These are phyloP conservation scores for Ampelomyces quisqualis DNA, from an alignment of 2,329 filamentous ascomycete species.

Conservation along the genomic window DNA sequence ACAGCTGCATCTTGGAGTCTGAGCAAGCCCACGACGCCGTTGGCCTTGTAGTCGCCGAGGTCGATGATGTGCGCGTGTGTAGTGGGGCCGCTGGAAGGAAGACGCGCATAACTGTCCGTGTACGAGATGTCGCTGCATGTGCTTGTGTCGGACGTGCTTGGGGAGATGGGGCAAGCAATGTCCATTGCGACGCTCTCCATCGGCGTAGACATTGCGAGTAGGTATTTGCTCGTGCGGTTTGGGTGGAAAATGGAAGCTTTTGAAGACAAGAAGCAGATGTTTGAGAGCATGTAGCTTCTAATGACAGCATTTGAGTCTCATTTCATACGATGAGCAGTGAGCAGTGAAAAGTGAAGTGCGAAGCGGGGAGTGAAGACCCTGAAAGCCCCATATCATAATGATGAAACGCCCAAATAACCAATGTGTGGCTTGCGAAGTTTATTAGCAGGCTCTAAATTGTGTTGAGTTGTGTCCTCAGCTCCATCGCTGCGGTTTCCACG, in stretches of 20 bases:
- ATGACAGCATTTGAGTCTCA: too few species aligned
- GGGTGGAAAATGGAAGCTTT: too few species aligned
- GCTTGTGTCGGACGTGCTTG: constrained; percentile 4
- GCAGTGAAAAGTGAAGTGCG: neutral
- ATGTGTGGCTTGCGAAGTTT: neutral
- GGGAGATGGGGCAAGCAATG: neutral
- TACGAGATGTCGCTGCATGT: constrained; percentile 3
- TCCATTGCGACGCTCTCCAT: neutral
- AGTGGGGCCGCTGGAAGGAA: constrained; percentile 3
- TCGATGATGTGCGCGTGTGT: constrained; percentile 12
- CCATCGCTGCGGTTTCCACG: too few species aligned
- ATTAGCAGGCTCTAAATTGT: neutral
- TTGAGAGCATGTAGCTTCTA: neutral
- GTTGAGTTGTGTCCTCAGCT: too few species aligned
- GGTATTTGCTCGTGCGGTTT: too few species aligned
- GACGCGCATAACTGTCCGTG: constrained; percentile 4
- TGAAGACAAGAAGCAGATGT: too few species aligned
- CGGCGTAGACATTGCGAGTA: neutral
- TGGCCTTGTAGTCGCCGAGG: constrained; percentile 5
- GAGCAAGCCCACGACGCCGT: neutral
- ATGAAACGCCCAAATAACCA: neutral
- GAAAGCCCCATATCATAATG: neutral
- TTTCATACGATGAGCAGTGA: neutral
- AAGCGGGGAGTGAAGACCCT: neutral
- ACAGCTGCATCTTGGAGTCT: constrained; percentile 21